A percentile compares a stretch with the other conserved stretches of the same genome.
Conservation (phyloP, 768 basidiomycete genomes). For the Xanthoconium stramineum region DNA sequence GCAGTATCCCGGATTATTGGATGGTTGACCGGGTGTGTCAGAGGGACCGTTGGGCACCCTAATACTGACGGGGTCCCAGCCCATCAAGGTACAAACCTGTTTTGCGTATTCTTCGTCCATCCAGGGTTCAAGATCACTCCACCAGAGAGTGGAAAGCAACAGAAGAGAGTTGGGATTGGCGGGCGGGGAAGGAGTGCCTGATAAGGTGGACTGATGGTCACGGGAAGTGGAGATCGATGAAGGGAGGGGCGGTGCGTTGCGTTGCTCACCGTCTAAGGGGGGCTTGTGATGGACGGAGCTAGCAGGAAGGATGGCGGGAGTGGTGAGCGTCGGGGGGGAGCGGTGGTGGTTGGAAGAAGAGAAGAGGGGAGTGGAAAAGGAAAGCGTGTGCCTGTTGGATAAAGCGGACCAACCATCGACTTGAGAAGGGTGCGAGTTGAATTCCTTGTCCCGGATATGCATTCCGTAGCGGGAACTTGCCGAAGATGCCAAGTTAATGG, state of each 20-base stretch:
- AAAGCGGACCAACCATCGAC: constrained; percentile 31
- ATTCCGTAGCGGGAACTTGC: constrained; percentile 36
- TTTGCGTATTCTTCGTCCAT: constrained; percentile 96
- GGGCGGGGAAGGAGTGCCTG: constrained; percentile 22
- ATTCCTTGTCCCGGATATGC: constrained; percentile 37
- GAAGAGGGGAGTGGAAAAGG: constrained; percentile 21
- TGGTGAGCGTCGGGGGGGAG: constrained; percentile 32
- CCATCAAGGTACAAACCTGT: constrained; percentile 82
- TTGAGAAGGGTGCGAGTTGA: constrained; percentile 20
- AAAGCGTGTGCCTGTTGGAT: constrained; percentile 34
- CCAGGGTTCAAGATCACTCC: constrained; percentile 91
- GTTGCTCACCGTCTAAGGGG: constrained; percentile 24
- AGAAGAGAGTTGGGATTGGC: constrained; percentile 29
- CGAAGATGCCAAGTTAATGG: constrained; percentile 23
- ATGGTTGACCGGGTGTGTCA: constrained; percentile 57
- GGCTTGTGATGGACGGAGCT: constrained; percentile 15
- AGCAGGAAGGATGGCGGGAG: constrained; percentile 22
- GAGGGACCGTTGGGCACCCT: constrained; percentile 65
- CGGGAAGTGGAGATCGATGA: constrained; percentile 17
- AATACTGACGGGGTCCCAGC: constrained; percentile 77
- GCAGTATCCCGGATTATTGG: constrained; percentile 86
- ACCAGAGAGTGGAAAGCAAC: constrained; percentile 68
- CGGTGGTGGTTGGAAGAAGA: constrained; percentile 48
- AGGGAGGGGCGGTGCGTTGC: constrained; percentile 11
- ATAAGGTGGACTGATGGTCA: constrained; percentile 12